These are phyloP conservation scores for Monosporascus sp. DNA, from an alignment of 2,329 filamentous ascomycete genomes.

Conservation along the genomic window DNA sequence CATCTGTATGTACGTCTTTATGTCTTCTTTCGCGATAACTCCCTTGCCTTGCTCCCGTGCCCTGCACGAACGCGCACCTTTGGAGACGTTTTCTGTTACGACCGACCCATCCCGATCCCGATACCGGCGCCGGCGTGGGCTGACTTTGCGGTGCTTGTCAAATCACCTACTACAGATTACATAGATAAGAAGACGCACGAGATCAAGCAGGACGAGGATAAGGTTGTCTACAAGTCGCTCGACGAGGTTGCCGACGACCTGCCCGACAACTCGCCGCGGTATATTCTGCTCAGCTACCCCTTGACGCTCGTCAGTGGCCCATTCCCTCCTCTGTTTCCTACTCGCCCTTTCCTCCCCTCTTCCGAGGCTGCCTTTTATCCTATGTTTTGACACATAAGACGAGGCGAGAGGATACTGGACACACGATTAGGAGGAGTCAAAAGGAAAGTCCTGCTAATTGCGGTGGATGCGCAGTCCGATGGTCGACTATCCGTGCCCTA, in stretches of 20 bases:
- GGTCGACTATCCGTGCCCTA: conserved; percentile 88
- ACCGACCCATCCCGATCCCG: too few relatives aligned
- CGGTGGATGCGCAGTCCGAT: conserved; percentile 52
- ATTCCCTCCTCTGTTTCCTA: background rate
- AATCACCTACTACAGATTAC: conserved; percentile 53
- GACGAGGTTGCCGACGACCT: conserved; percentile 81
- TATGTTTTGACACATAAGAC: background rate
- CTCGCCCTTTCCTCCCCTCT: background rate
- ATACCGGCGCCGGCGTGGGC: background rate
- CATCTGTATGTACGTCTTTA: conserved; percentile 69
- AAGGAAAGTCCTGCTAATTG: too few relatives aligned
- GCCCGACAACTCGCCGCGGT: conserved; percentile 86
- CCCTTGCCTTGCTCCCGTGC: background rate
- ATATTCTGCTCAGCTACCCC: conserved; percentile 85
- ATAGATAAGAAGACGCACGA: conserved; percentile 90
- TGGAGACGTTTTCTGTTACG: too few relatives aligned
- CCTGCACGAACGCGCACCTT: too few relatives aligned
- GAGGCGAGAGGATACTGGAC: too few relatives aligned
- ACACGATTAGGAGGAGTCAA: too few relatives aligned
- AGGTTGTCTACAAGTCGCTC: conserved; percentile 73
- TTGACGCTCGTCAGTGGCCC: conserved; percentile 64
- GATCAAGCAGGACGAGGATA: conserved; percentile 76
- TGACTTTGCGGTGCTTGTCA: conserved; percentile 2
- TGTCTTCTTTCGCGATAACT: background rate
- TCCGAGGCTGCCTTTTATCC: background rate